Percentiles rank a stretch among this genome's conserved stretches.
Evolutionary conservation across 2,329 filamentous ascomycete genomes (phyloP).

Genomic region (Pseudogymnoascus sp.): DNA sequence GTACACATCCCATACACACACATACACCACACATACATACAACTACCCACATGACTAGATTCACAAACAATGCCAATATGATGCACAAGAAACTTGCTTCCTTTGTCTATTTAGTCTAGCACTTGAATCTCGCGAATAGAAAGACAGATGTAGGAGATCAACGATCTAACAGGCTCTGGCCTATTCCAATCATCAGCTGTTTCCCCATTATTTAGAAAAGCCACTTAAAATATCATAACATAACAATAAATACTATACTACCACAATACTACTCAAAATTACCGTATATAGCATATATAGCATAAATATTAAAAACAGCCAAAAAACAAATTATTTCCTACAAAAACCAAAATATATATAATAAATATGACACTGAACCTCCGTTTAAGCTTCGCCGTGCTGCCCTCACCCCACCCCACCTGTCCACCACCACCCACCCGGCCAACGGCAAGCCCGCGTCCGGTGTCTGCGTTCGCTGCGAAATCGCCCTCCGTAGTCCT

Average conservation of each 20-base stretch:
- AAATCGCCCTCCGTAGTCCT: not conserved
- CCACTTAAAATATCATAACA: not conserved
- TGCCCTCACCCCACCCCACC: not conserved
- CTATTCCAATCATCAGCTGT: not conserved
- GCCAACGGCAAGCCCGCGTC: not conserved
- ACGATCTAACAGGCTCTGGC: not conserved
- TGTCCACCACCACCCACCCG: not conserved
- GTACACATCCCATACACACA: not conserved
- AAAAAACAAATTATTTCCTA: not conserved
- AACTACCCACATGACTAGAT: not conserved
- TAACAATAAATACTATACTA: not conserved
- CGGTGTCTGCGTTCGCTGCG: not conserved
- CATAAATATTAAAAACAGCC: not conserved
- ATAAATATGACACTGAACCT: not conserved
- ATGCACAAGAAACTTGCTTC: not conserved
- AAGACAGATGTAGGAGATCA: not conserved
- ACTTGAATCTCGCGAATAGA: not conserved
- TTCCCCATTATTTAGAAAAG: not conserved
- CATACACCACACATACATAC: not conserved
- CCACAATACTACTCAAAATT: not conserved
- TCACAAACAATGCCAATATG: not conserved
- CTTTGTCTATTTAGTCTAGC: not conserved
- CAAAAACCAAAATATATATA: not conserved
- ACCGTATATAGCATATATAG: not conserved
- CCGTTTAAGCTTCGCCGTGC: not conserved